phyloP scores from a whole-genome alignment of 2,329 filamentous ascomycete genomes.

The Corniculantispora saksenae region DNA sequence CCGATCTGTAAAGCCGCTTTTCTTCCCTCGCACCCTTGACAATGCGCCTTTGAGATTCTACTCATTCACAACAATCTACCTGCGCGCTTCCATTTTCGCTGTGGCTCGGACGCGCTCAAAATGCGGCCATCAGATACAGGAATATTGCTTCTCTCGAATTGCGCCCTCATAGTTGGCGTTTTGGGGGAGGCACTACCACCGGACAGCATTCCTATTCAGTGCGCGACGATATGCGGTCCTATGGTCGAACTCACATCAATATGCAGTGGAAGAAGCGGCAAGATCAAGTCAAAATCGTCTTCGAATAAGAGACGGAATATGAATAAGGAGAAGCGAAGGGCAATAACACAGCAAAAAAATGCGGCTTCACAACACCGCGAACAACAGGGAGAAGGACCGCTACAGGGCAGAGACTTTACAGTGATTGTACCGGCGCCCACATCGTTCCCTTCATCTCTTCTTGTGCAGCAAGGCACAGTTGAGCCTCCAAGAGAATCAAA shows the following conservation, averaged over 20 bases:
- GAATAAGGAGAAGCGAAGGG: neutral
- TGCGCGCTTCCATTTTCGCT: neutral
- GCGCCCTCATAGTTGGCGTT: conserved; percentile 28
- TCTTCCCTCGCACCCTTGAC: neutral
- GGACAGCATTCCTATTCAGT: conserved; percentile 40
- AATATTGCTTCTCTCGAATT: conserved; percentile 31
- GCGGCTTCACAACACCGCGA: neutral
- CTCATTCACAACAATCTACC: neutral
- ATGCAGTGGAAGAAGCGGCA: conserved; percentile 29
- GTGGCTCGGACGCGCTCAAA: neutral
- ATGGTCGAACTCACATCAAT: conserved; percentile 43
- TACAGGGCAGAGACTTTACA: conserved; percentile 30
- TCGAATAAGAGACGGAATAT: neutral
- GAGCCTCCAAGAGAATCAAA: neutral
- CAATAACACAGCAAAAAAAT: neutral
- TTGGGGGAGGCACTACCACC: conserved; percentile 34
- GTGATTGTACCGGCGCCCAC: conserved; percentile 35
- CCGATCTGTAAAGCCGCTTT: neutral
- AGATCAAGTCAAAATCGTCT: neutral
- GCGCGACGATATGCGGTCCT: conserved; percentile 44
- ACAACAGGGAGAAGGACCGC: neutral
- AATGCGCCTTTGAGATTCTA: neutral
- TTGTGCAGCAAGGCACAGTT: neutral
- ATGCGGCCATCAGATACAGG: conserved; percentile 32
- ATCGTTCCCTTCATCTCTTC: conserved; percentile 28